Conservation (phyloP, 768 basidiomycete genomes). For the Tulasnella sp. region DNA sequence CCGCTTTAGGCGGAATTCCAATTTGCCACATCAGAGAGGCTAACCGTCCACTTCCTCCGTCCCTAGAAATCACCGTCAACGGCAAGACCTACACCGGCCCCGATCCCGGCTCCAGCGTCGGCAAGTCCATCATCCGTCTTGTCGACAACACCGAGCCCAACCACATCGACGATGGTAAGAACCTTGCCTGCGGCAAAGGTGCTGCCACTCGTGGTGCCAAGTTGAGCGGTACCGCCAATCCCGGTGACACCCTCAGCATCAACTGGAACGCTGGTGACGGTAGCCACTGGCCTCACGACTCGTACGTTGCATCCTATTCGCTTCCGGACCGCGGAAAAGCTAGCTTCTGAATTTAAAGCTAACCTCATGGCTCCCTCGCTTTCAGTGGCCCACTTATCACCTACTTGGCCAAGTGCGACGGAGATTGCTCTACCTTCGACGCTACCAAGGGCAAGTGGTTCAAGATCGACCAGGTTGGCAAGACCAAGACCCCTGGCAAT, state of each 20-base stretch:
- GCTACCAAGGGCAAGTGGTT: constrained; percentile 55
- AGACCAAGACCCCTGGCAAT: background rate
- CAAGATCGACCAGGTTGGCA: constrained; percentile 44
- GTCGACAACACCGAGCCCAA: constrained; percentile 35
- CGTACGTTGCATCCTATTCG: constrained; percentile 13
- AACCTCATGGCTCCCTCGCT: background rate
- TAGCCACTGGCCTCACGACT: constrained; percentile 18
- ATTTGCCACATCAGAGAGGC: background rate
- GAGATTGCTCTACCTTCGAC: constrained; percentile 50
- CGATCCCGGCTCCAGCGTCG: constrained; percentile 27
- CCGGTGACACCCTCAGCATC: constrained; percentile 28
- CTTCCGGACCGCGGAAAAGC: background rate
- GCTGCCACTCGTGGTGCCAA: constrained; percentile 34
- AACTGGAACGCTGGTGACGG: constrained; percentile 28
- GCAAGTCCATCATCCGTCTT: constrained; percentile 32
- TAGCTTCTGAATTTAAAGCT: background rate
- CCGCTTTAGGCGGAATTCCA: background rate
- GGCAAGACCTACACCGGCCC: constrained; percentile 36
- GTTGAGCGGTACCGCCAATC: constrained; percentile 43
- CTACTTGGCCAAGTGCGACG: constrained; percentile 55
- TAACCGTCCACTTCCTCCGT: background rate
- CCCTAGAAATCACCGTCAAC: constrained; percentile 29
- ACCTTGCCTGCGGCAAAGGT: constrained; percentile 31
- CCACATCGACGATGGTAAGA: constrained; percentile 43
- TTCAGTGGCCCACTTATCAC: constrained; percentile 51